Percentiles rank a stretch among this genome's conserved stretches.
Evolutionary conservation across 2,329 filamentous ascomycete genomes (phyloP).

Genomic region (Colletotrichum sp.): DNA sequence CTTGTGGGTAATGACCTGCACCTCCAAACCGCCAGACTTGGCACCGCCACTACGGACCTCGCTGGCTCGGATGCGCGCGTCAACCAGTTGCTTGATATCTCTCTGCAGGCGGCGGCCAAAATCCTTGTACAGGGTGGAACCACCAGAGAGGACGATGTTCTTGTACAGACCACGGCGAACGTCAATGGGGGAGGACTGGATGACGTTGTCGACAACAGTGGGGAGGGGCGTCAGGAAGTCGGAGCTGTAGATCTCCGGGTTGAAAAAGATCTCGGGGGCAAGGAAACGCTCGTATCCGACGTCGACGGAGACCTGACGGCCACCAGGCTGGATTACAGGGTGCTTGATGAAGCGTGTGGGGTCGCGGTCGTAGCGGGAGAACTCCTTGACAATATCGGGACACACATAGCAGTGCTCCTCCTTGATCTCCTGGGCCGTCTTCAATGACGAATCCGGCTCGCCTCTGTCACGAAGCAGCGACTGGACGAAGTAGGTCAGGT

Average conservation of each 20-base stretch:
- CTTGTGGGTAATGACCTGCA: conserved; percentile 97
- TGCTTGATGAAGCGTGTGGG: conserved; percentile 91
- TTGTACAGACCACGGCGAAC: conserved; percentile 97
- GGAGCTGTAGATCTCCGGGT: conserved; percentile 98
- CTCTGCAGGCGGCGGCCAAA: conserved; percentile 95
- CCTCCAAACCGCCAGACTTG: conserved; percentile 91
- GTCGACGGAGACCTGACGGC: conserved; percentile 84
- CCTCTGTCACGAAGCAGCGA: conserved; percentile 93
- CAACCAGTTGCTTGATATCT: conserved; percentile 95
- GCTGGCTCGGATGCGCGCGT: conserved; percentile 89
- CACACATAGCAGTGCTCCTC: conserved; percentile 99
- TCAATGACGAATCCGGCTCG: conserved; percentile 94
- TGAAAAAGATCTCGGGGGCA: conserved; percentile 99
- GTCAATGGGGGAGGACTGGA: conserved; percentile 97
- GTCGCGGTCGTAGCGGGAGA: conserved; percentile 91
- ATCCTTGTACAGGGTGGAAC: conserved; percentile 97
- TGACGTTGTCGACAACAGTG: conserved; percentile 92
- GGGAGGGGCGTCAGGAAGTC: conserved; percentile 97
- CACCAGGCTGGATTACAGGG: conserved; percentile 83
- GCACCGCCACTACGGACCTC: conserved; percentile 91
- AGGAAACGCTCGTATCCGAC: conserved; percentile 98
- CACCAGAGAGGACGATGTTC: conserved; percentile 98
- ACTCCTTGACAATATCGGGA: conserved; percentile 99
- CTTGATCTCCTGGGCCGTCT: conserved; percentile 98
- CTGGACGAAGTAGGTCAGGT: conserved; percentile 99